Conservation (phyloP, 225 moss, liverwort and hornwort genomes). For the Takakia lepidozioides region DNA sequence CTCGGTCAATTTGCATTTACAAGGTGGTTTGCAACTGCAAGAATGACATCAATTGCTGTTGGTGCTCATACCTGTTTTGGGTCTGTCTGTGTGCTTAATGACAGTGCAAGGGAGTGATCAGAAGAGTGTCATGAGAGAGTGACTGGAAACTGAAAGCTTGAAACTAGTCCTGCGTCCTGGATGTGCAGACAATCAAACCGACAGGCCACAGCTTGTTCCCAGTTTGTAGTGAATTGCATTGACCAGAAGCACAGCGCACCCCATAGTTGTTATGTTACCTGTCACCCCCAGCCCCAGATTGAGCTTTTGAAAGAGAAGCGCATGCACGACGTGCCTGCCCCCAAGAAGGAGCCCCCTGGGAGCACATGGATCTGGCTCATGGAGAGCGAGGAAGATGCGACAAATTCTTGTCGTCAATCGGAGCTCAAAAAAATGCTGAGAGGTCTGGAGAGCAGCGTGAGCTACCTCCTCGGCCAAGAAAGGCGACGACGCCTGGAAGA, state of each 20-base stretch:
- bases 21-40: no score
- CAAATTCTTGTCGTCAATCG: constrained; percentile 14
- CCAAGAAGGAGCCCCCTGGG: constrained; percentile 6
- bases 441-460: constrained; percentile 62
- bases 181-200: constrained; percentile 18
- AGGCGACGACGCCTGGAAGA: constrained; percentile 40
- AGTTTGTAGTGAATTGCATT: constrained; percentile 8
- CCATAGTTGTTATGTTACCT: constrained; percentile 15
- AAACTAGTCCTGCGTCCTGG: no score
- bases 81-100: no score
- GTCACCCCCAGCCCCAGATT: constrained; percentile 21
- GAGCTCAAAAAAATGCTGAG: constrained; percentile 46
- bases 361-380: constrained; percentile 16
- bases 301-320: constrained; percentile 10
- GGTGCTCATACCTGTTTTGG: no score
- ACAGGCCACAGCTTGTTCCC: constrained; percentile 14
- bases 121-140: no score
- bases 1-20: no score
- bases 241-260: constrained; percentile 16
- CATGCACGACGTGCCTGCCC: not conserved
- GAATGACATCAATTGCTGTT: no score
- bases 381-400: constrained; percentile 12
- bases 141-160: no score
- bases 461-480: constrained; percentile 69
- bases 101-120: no score